These are phyloP conservation scores for Diplodia seriata DNA, from an alignment of 2,329 filamentous ascomycete genomes.

Conservation along the genomic window DNA sequence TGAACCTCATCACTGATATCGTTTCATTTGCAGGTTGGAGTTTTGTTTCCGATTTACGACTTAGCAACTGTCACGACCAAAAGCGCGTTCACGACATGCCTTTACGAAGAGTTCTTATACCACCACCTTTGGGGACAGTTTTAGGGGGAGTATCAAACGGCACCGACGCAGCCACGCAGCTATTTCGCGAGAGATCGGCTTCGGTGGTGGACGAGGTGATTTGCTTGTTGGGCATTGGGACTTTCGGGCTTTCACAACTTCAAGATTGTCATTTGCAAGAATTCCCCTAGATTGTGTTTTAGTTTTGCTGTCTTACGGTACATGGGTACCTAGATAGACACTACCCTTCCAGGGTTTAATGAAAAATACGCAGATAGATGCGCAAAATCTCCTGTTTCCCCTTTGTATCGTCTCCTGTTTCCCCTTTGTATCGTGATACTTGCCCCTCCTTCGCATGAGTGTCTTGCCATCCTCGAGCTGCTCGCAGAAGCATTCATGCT, in stretches of 20 bases:
- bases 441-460: neutral
- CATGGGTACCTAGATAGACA: too few relatives aligned
- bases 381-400: too few relatives aligned
- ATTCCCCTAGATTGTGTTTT: neutral
- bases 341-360: too few relatives aligned
- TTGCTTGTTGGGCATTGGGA: neutral
- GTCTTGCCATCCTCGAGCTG: neutral
- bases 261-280: neutral
- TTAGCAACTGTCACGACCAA: neutral
- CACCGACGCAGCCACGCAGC: neutral
- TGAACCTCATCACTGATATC: neutral
- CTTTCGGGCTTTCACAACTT: neutral
- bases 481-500: neutral
- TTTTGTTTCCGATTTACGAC: neutral
- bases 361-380: too few relatives aligned
- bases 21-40: neutral
- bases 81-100: neutral
- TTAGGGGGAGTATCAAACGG: neutral
- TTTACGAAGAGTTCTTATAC: too few relatives aligned
- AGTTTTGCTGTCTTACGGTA: neutral
- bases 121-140: too few relatives aligned
- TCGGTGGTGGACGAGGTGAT: neutral
- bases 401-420: too few relatives aligned
- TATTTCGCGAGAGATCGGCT: neutral
- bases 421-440: too few relatives aligned